phyloP scores from a whole-genome alignment of 106 monocot genomes.

The Dendrobium chrysotoxum region DNA sequence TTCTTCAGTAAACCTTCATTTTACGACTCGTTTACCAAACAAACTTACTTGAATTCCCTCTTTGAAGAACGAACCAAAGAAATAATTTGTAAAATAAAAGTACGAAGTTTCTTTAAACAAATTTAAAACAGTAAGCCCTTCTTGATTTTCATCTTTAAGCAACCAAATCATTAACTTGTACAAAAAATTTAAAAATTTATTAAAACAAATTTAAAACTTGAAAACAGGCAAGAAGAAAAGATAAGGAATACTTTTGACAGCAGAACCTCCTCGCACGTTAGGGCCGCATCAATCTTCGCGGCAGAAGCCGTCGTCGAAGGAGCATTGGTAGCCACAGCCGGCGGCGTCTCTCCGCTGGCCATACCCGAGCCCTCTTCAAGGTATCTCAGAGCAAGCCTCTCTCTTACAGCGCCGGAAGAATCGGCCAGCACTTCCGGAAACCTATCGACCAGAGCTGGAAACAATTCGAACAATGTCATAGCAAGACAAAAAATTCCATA shows the following conservation, averaged over 20 bases:
- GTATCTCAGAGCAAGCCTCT: slow-evolving; percentile 34
- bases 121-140: not conserved
- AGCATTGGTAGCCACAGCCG: not conserved
- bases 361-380: slow-evolving; percentile 21
- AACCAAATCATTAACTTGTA: not conserved
- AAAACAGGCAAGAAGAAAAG: not conserved
- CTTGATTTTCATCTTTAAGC: not conserved
- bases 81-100: not conserved
- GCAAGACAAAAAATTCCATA: not conserved
- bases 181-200: not conserved
- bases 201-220: not conserved
- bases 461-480: slow-evolving; percentile 2
- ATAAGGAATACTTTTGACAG: slow-evolving; percentile 2
- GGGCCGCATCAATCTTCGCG: not conserved
- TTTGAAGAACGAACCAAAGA: not conserved
- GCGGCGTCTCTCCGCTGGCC: slow-evolving; percentile 1
- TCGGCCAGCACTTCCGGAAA: slow-evolving; percentile 15
- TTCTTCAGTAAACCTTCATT: not conserved
- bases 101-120: not conserved
- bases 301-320: not conserved
- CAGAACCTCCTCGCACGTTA: slow-evolving; percentile 12
- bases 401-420: slow-evolving; percentile 14
- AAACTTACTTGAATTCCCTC: not conserved
- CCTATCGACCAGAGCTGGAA: slow-evolving; percentile 18
- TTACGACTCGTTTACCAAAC: not conserved